phyloP scores from a whole-genome alignment of 306 rosid genomes.

The Fragaria vesca region DNA sequence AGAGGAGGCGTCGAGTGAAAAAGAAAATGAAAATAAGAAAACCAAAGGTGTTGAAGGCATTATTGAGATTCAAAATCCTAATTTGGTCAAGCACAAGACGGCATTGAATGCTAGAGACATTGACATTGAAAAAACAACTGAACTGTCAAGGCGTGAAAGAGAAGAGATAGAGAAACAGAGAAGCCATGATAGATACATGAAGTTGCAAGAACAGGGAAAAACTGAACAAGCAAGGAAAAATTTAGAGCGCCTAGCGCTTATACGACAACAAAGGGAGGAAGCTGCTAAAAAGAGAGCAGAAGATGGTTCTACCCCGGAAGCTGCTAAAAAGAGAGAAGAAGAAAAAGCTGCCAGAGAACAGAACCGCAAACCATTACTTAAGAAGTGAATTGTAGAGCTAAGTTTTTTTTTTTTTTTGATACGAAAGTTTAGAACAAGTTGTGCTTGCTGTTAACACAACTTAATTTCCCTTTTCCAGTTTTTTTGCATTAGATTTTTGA shows the following conservation, averaged over 20 bases:
- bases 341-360: conserved; percentile 84
- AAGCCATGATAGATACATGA: conserved; percentile 81
- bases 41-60: conserved; percentile 61
- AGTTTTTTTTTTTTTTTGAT: neutral
- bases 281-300: conserved; percentile 86
- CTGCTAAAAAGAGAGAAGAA: conserved; percentile 83
- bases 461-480: neutral
- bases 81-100: conserved; percentile 69
- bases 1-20: conserved; percentile 46
- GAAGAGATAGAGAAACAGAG: conserved; percentile 88
- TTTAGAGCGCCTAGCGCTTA: conserved; percentile 76
- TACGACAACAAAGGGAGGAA: conserved; percentile 78
- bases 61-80: conserved; percentile 89
- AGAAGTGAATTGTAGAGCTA: conserved; percentile 7
- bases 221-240: conserved; percentile 84
- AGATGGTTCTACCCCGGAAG: conserved; percentile 70
- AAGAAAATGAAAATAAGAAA: conserved; percentile 67
- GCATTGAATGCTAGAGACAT: conserved; percentile 60
- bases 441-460: conserved; percentile 30
- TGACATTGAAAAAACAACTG: conserved; percentile 72
- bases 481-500: neutral
- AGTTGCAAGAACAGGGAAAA: conserved; percentile 83
- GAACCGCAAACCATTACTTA: conserved; percentile 53
- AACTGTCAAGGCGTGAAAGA: conserved; percentile 95
- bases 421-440: neutral